Base-by-base conservation (phyloP, 73 alveolate genomes). In the Paramecium biaurelia region DNA sequence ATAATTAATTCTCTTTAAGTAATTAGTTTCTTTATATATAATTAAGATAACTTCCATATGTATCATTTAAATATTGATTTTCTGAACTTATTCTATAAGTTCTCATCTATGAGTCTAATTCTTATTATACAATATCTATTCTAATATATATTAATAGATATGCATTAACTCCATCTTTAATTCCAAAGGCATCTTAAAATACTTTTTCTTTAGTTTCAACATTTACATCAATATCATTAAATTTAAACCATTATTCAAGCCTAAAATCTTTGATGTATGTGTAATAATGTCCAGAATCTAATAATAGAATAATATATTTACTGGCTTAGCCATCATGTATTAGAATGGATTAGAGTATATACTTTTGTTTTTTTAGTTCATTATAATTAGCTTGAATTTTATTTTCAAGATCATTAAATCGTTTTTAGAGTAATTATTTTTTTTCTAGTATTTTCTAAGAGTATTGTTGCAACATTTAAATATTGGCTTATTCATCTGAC, bases 201-300 rank as follows among this genome's bases (percentile, higher is more conserved):
- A 96, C 98, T 42, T 92, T 79, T 45, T 92, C 96, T 84, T 93
- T 93, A 8, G 74, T 89, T 30, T 89, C 98, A 1, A 74, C 94
- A 1, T 95, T 26, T 2, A 94, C 97, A 59, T 92, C 59, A 21
- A 92, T 87, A 92, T 96, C 98, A 90, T 96, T 95, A 79, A 92
- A 94, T 68, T 94, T 93, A 79, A 59, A 96, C 98, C 98, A 96
- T 89, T 96, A 93, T 10, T 93, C 76, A 18, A 85, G 87, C 41
- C 90, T 58, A 67, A 94, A 94, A 92, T 98, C 99, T 23, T 92
- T 88, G 26, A 98, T 98, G 85, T 70, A 98, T 18, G 99, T 92
- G 82, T 97, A 98, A 93, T 97, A 98, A 94, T 98, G 99, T 1
- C 99, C 99, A 11, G 95, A 47, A 43, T 96, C 99, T 79, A 30